Base-by-base conservation (phyloP, 2,329 filamentous ascomycete species). In the Claviceps monticola region DNA sequence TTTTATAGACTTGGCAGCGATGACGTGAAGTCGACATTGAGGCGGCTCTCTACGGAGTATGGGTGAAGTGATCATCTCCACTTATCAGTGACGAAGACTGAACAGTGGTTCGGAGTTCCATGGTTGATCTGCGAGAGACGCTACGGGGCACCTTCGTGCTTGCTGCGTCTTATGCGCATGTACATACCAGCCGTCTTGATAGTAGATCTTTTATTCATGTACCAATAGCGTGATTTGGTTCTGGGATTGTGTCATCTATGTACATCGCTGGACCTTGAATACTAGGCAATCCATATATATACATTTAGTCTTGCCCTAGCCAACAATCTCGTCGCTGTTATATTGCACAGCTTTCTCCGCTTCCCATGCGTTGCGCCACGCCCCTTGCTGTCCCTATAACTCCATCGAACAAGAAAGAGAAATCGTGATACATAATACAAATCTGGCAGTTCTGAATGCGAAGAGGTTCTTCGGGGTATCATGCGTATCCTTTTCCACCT, bases 401-500 rank as follows among this genome's bases (percentile, higher is more conserved):
- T 45, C n/a, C n/a, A 42, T 19, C 21, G n/a, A 9, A 21, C 37
- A 50, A n/a, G 34, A 50, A 14, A 5, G 19, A n/a, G 36, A 19
- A 50, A 14, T 38, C 39, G n/a, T 9, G 23, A 17, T 17, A 34
- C 14, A n/a, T 19, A 16, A 49, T 46, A 50, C n/a, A 23, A 19
- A 50, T 41, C 46, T 46, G 50, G 46, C 16, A 50, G 48, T 51
- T 29, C 29, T 16, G 43, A 56, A 62, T 34, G 55, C 56, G 59
- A 53, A 59, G 55, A 55, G 54, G 58, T 57, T 55, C 58, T 61
- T 47, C 53, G 59, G 67, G 67, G 67, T 69, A 69, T 69, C 67
- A 67, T 59, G 64, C 45, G 61, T 62, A 62, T 66, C 58, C 55
- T 59, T 44, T 17, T 43, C 34, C 17, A n/a, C 16, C 13, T 36